A percentile compares a stretch with the other conserved stretches of the same genome.
These are phyloP conservation scores for Boletus nobilissimus DNA, from an alignment of 1,284 basidiomycete species.

Conservation along the genomic window DNA sequence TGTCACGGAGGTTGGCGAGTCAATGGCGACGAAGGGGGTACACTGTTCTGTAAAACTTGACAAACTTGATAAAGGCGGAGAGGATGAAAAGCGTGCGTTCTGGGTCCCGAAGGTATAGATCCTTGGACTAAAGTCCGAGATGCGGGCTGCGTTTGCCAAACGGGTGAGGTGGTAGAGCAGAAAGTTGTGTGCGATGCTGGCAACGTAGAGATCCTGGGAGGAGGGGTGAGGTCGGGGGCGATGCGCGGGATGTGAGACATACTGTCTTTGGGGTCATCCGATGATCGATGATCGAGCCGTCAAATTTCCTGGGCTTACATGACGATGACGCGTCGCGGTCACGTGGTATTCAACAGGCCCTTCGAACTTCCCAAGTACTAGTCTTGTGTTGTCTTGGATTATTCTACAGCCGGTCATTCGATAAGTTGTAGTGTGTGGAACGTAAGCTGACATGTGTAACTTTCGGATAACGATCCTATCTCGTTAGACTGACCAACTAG, in stretches of 20 bases:
- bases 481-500: too few species aligned
- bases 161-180: slow-evolving; percentile 76
- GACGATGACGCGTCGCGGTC: too few species aligned
- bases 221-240: slow-evolving; percentile 3
- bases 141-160: slow-evolving; percentile 77
- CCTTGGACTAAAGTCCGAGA: slow-evolving; percentile 81
- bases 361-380: too few species aligned
- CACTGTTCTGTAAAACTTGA: slow-evolving; percentile 86
- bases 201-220: slow-evolving; percentile 68
- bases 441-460: too few species aligned
- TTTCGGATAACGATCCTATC: too few species aligned
- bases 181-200: slow-evolving; percentile 67
- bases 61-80: slow-evolving; percentile 91
- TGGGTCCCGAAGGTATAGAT: slow-evolving; percentile 77
- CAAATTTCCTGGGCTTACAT: too few species aligned
- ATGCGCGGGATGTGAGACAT: not conserved
- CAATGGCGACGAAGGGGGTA: slow-evolving; percentile 64
- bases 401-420: too few species aligned
- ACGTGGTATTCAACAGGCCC: too few species aligned
- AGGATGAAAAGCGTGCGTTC: slow-evolving; percentile 78
- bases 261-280: not conserved
- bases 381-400: too few species aligned
- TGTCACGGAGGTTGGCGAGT: slow-evolving; percentile 70
- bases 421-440: too few species aligned
- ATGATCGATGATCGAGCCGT: too few species aligned